Evolutionary conservation across 2,329 filamentous ascomycete genomes (phyloP), one percentile per base, ranked within the genome.

Genomic region (Aspergillus ochraceus): DNA sequence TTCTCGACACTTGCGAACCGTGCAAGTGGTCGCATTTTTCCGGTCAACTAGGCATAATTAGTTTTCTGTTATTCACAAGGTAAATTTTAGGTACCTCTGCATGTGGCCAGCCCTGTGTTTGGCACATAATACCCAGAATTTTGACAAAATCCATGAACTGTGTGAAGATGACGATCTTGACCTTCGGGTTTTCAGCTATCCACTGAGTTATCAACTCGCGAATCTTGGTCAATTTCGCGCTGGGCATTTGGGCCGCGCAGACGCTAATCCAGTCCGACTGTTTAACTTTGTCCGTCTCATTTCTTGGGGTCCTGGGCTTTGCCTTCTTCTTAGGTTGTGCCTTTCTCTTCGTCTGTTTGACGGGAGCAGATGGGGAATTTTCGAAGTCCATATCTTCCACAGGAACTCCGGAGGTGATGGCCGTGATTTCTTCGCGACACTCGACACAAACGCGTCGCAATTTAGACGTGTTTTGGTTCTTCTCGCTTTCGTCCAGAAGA

Each of bases 101-200:
- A 60, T 73, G 76, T 0, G 59, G 64, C 85, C 84, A 88, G 0
- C 68, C 64, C 61, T 87, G 81, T 1, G 73, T 67, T 0, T 74
- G 30, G 66, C 83, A 88, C 45, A 88, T 75, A 1, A 74, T 76
- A 0, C 64, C 70, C 2, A 88, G 65, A 19, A 88, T 82, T 0
- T 75, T 68, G 6, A 85, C 77, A 65, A 87, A 81, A 2, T 79
- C 73, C 2, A 83, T 70, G 60, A 86, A 89, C 64, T 88, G 84
- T 0, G 82, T 84, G 63, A 87, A 89, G 50, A 88, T 72, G 59
- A 84, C 84, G 50, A 87, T 80, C 70, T 89, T 88, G 46, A 79
- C 79, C 0, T 75, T 54, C 0, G 76, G 75, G 4, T 81, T 78
- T 12, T 82, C 75, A 1, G 72, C 51, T 12, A 81, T 69, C 69